Evolutionary conservation across 2,329 filamentous ascomycete species (phyloP).

Genomic region (Sporothrix humicola): DNA sequence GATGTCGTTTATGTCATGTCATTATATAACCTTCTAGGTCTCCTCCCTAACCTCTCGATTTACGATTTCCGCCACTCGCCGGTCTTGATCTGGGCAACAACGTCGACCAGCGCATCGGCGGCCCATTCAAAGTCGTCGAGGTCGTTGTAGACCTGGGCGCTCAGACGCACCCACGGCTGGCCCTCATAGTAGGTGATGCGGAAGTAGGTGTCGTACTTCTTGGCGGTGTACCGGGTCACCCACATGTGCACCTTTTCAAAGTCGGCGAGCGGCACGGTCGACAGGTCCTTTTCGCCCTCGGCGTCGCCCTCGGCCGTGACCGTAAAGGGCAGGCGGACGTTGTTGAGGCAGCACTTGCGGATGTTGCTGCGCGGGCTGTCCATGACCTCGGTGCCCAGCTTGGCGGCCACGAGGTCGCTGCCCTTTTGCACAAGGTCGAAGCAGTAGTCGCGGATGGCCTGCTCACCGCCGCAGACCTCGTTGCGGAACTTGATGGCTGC

Average conservation of each 20-base stretch:
- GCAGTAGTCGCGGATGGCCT: constrained; percentile 64
- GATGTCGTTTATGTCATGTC: background rate
- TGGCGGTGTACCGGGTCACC: constrained; percentile 48
- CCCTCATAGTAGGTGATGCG: constrained; percentile 61
- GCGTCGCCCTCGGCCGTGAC: constrained; percentile 32
- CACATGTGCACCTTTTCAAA: constrained; percentile 46
- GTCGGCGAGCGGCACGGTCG: constrained; percentile 35
- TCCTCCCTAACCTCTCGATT: background rate
- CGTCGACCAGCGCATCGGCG: constrained; percentile 54
- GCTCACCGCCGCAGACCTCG: constrained; percentile 68
- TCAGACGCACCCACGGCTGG: constrained; percentile 66
- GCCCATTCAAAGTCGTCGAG: constrained; percentile 67
- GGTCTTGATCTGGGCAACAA: constrained; percentile 35
- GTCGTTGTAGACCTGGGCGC: constrained; percentile 71
- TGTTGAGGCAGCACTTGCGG: constrained; percentile 64
- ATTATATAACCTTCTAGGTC: background rate
- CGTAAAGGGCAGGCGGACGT: constrained; percentile 63
- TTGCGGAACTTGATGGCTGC: constrained; percentile 67
- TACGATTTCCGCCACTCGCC: constrained; percentile 36
- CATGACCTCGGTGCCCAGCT: constrained; percentile 68
- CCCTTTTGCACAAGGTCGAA: constrained; percentile 59
- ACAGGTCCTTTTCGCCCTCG: constrained; percentile 31
- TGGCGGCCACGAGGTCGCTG: constrained; percentile 59
- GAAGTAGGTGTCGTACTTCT: constrained; percentile 62
- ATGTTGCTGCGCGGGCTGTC: constrained; percentile 58